Base-by-base conservation (phyloP, 345 rosid genomes). In the Brassica juncea region DNA sequence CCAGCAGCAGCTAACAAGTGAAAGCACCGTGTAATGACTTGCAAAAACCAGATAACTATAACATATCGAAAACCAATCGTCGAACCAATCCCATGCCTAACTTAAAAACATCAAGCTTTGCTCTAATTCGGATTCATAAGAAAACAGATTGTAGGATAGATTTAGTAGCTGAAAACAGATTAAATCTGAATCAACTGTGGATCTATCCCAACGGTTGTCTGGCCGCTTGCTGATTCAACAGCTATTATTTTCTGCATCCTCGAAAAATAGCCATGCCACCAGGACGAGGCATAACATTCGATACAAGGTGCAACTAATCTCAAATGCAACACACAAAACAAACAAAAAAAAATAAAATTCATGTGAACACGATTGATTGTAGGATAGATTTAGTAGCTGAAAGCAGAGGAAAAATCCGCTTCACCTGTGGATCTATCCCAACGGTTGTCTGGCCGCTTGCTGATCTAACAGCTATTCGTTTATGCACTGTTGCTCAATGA, bases 391-490 rank as follows among this genome's bases (percentile, higher is more conserved):
- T 78, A 78, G 81, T 78, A 78, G 81, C 71, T 77, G 75, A 71
- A 14, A 72, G 47, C 81, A 71, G 81, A 72, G 34, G 49, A 2
- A 21, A 11, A 2, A 30, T 10, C 73, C 3, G 77, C 27, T 19
- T 65, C 68, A 78, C 67, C 82, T 66, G 82, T 78, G 82, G 77
- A 78, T 78, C 82, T 72, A 66, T 58, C 67, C 68, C 37, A 31
- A 66, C 82, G 82, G 77, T 78, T 78, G 82, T 78, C 77, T 72
- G 82, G 82, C 82, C 82, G 82, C 82, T 34, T 64, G 62, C 77
- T 78, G 77, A 78, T 30, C 19, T 2, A 66, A 72, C 82, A 78
- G 73, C 73, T 72, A 47, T 66, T 25, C 1, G 2, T 79, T 42
- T 79, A 12, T 59, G 82, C 82, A 72, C 76, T 5, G 12, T 61